Percentiles rank a stretch among this genome's conserved stretches.
phyloP scores from a whole-genome alignment of 2,329 filamentous ascomycete species.

The Penicillium corylophilum region DNA sequence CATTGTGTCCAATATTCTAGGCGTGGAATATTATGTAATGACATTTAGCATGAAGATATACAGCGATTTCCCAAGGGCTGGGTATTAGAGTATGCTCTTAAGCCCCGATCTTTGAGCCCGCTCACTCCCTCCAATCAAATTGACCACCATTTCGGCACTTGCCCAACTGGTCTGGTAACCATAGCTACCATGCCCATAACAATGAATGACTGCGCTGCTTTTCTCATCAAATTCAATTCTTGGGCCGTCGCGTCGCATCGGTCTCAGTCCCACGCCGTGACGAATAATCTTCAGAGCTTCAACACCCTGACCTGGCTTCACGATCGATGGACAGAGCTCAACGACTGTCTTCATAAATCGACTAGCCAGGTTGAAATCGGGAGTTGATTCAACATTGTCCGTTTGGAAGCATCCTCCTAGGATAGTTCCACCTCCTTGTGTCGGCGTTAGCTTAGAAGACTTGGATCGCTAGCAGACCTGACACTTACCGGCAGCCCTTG shows the following conservation, averaged over 20 bases:
- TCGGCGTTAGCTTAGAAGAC: background rate
- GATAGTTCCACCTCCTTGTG: constrained; percentile 65
- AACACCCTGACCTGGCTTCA: constrained; percentile 61
- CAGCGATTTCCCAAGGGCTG: too few relatives aligned
- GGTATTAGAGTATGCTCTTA: constrained; percentile 5
- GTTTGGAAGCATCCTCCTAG: constrained; percentile 78
- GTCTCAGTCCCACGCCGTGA: constrained; percentile 79
- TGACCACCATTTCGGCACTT: background rate
- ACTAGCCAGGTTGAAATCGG: constrained; percentile 70
- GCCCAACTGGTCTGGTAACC: constrained; percentile 58
- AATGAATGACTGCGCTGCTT: constrained; percentile 53
- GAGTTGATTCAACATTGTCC: constrained; percentile 71
- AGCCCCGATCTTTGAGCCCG: background rate
- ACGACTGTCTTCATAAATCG: constrained; percentile 74
- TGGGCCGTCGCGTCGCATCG: constrained; percentile 71
- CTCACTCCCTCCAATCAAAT: background rate
- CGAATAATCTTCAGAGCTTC: constrained; percentile 72
- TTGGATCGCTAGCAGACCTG: background rate
- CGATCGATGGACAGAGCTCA: constrained; percentile 34
- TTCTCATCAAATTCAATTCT: constrained; percentile 70
- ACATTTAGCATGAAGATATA: too few relatives aligned
- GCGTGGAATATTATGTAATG: too few relatives aligned
- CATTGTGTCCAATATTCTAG: too few relatives aligned
- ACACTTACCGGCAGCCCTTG: constrained; percentile 57
- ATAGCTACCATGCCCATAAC: constrained; percentile 47